Conservation (phyloP, 2,329 filamentous ascomycete species). For the Fusarium ramigenum region DNA sequence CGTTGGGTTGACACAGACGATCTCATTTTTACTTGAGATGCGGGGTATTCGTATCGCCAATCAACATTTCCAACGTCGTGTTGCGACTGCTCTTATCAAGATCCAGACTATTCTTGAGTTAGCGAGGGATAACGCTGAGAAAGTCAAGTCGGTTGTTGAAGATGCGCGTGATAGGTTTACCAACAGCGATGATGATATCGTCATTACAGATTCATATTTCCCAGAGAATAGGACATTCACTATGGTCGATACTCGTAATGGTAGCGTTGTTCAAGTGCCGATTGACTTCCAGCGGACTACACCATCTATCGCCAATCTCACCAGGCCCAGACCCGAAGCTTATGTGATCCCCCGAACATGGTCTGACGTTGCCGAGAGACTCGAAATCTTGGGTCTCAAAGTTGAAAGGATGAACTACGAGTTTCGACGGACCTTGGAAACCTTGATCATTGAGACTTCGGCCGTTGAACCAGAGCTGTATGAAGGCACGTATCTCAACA, state of each 20-base stretch:
- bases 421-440: background rate
- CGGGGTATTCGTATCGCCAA: constrained; percentile 7
- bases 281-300: constrained; percentile 14
- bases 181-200: constrained; percentile 4
- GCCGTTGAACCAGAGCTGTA: background rate
- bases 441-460: background rate
- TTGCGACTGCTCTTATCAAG: constrained; percentile 1
- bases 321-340: background rate
- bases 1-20: background rate
- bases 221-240: constrained; percentile 5
- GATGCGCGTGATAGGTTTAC: constrained; percentile 1
- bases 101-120: constrained; percentile 16
- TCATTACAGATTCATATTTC: background rate
- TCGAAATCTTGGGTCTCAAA: background rate
- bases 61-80: constrained; percentile 19
- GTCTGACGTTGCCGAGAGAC: background rate
- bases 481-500: constrained; percentile 13
- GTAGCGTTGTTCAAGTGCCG: background rate
- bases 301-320: constrained; percentile 7
- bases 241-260: constrained; percentile 3
- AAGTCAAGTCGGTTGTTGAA: constrained; percentile 4
- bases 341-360: constrained; percentile 11
- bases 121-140: background rate
- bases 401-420: constrained; percentile 6
- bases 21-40: constrained; percentile 7